Evolutionary conservation across 305 asterid species (phyloP).

Genomic region (Lippia alba): DNA sequence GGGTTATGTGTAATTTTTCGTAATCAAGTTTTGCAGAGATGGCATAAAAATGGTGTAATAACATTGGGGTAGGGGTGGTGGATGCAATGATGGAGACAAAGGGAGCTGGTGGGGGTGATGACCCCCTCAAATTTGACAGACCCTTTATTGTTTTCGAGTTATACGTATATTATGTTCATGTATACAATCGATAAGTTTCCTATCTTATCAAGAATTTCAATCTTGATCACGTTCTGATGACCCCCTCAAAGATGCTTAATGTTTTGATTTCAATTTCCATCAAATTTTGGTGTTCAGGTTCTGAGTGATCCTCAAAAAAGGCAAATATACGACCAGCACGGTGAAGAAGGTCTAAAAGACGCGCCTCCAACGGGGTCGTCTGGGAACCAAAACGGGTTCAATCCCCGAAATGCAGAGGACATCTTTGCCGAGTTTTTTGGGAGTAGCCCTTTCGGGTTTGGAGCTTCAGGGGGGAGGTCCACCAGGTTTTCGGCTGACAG

Average conservation of each 20-base stretch:
- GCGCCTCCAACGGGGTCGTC: constrained; percentile 68
- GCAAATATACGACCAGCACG: constrained; percentile 70
- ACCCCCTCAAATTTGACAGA: too few relatives aligned
- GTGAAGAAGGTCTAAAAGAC: constrained; percentile 84
- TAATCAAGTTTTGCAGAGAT: too few relatives aligned
- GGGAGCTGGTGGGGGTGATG: too few relatives aligned
- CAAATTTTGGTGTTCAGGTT: neutral
- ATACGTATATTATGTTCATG: too few relatives aligned
- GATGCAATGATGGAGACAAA: neutral
- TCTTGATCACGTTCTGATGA: too few relatives aligned
- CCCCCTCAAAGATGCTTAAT: too few relatives aligned
- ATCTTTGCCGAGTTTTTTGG: constrained; percentile 94
- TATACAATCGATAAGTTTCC: too few relatives aligned
- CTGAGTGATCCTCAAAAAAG: constrained; percentile 77
- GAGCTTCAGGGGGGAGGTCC: constrained; percentile 65
- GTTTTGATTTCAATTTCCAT: too few relatives aligned
- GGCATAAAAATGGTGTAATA: too few relatives aligned
- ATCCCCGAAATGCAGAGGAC: constrained; percentile 85
- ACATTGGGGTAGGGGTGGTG: neutral
- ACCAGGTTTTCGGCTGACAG: constrained; percentile 60
- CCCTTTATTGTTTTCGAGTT: too few relatives aligned
- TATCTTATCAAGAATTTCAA: too few relatives aligned
- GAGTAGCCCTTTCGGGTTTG: constrained; percentile 79
- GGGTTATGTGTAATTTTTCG: too few relatives aligned
- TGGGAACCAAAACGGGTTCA: constrained; percentile 60